Conservation (phyloP, 2,329 filamentous ascomycete species). For the Ascochyta rabiei region DNA sequence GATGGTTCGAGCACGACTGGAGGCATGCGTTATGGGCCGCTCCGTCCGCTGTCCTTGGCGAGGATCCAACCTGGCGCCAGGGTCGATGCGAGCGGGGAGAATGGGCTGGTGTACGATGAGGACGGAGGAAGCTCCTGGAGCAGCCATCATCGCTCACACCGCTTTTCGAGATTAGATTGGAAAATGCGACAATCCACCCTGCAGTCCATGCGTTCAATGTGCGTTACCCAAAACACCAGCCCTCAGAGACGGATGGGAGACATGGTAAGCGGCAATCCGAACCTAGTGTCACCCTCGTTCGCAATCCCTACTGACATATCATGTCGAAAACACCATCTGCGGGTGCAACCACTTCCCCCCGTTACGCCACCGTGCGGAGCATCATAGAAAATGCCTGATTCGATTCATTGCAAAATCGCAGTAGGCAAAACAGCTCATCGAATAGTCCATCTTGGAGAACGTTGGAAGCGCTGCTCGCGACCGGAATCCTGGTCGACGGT, state of each 20-base stretch:
- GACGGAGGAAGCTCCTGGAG: constrained; percentile 1
- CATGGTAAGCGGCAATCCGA: neutral
- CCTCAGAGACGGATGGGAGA: neutral
- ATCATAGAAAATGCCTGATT: neutral
- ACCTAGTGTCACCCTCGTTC: constrained; percentile 1
- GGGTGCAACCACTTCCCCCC: constrained; percentile 9
- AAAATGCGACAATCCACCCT: neutral
- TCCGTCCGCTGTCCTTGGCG: constrained; percentile 7
- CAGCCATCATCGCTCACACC: neutral
- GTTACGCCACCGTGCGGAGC: constrained; percentile 4
- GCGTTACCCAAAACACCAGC: neutral
- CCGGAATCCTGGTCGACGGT: constrained; percentile 18
- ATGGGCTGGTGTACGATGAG: neutral
- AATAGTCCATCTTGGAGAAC: constrained; percentile 1
- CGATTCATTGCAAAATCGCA: neutral
- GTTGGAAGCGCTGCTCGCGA: constrained; percentile 13
- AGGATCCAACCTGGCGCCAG: constrained; percentile 6
- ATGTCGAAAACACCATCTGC: neutral
- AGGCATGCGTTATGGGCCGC: constrained; percentile 11
- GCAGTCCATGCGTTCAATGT: neutral
- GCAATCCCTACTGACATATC: constrained; percentile 8
- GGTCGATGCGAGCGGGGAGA: constrained; percentile 1
- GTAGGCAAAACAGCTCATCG: neutral
- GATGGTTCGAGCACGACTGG: neutral
- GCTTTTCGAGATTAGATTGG: constrained; percentile 2